These are phyloP conservation scores for Ploettnerulaceae sp. DNA, from an alignment of 2,329 filamentous ascomycete genomes.

Conservation along the genomic window DNA sequence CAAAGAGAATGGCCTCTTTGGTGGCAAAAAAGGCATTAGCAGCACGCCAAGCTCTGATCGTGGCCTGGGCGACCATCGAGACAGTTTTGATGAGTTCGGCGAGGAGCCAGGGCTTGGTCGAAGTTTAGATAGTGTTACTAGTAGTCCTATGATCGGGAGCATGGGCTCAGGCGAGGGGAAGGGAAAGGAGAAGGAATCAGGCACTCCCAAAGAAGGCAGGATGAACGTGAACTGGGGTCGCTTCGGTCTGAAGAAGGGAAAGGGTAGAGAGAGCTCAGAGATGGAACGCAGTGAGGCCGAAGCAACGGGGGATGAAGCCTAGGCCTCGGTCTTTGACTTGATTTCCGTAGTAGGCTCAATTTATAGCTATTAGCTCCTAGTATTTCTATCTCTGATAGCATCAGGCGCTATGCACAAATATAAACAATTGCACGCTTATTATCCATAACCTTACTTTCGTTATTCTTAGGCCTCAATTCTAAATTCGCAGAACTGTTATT, in stretches of 20 bases:
- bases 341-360: neutral
- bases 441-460: too few relatives aligned
- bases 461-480: too few relatives aligned
- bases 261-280: slow-evolving; percentile 31
- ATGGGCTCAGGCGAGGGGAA: slow-evolving; percentile 41
- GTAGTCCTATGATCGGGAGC: slow-evolving; percentile 52
- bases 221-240: slow-evolving; percentile 31
- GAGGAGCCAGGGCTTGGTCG: slow-evolving; percentile 46
- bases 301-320: slow-evolving; percentile 29
- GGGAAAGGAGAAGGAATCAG: slow-evolving; percentile 37
- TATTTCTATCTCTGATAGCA: too few relatives aligned
- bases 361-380: too few relatives aligned
- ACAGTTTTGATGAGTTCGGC: slow-evolving; percentile 49
- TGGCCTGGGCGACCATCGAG: slow-evolving; percentile 50
- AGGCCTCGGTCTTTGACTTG: neutral
- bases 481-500: too few relatives aligned
- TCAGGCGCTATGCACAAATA: too few relatives aligned
- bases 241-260: slow-evolving; percentile 30
- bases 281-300: slow-evolving; percentile 31
- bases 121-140: slow-evolving; percentile 52
- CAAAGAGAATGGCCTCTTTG: slow-evolving; percentile 49
- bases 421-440: too few relatives aligned
- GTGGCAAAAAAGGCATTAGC: slow-evolving; percentile 51
- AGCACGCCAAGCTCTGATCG: slow-evolving; percentile 51
- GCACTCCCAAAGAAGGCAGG: slow-evolving; percentile 29